Evolutionary conservation across 2,329 filamentous ascomycete species (phyloP), one percentile per base, ranked within the genome.

Genomic region (Chalaropsis ovoidea): DNA sequence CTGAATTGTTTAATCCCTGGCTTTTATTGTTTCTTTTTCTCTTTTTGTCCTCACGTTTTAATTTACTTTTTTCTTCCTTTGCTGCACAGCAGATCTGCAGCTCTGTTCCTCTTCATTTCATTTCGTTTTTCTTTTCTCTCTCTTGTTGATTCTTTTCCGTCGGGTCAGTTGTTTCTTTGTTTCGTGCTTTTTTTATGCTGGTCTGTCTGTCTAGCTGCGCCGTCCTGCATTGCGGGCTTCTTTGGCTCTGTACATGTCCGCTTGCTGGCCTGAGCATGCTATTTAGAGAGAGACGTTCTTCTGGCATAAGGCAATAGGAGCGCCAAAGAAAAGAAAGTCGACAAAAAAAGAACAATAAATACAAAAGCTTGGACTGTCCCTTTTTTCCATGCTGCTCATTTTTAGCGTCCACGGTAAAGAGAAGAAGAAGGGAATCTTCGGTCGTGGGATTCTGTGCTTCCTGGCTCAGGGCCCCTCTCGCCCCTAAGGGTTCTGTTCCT

Each of bases 401-500:
- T n/a, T n/a, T n/a, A n/a, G n/a, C n/a, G n/a, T n/a, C n/a, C n/a
- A n/a, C n/a, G n/a, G n/a, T n/a, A n/a, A n/a, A n/a, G n/a, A n/a
- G n/a, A n/a, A n/a, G n/a, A n/a, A n/a, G n/a, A n/a, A n/a, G n/a
- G n/a, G n/a, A n/a, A n/a, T n/a, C n/a, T n/a, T n/a, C n/a, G n/a
- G n/a, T n/a, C n/a, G n/a, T n/a, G n/a, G n/a, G n/a, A n/a, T n/a
- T n/a, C n/a, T n/a, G n/a, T n/a, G n/a, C n/a, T n/a, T n/a, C n/a
- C n/a, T n/a, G n/a, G n/a, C n/a, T n/a, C n/a, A 31, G 31, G 6
- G 31, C 22, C 47, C 47, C 47, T 47, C 45, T 22, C 1, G 47
- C 13, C 24, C 60, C 60, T 24, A 45, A 62, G 24, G 19, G 39
- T 42, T 62, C 39, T 27, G 35, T 43, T 47, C 43, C 60, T 47